Conservation (phyloP, 352 stramenopile species). For the Phytophthora kernoviae region DNA sequence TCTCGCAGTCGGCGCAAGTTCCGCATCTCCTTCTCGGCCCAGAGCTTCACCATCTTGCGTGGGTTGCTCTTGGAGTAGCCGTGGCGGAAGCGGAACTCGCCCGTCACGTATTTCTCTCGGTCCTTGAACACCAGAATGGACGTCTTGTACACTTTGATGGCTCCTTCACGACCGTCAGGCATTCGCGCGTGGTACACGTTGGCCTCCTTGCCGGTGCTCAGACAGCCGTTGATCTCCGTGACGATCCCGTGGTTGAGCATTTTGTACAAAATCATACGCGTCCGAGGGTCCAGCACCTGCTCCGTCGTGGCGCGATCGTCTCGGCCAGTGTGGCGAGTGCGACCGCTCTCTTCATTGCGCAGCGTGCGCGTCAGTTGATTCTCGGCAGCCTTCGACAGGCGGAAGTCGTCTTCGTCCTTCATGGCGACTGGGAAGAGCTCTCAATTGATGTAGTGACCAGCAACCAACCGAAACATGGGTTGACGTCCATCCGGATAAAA, state of each 20-base stretch:
- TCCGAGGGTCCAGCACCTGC: conserved; percentile 97
- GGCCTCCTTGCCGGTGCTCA: conserved; percentile 99
- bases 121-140: conserved; percentile 99
- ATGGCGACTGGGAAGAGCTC: conserved; percentile 21
- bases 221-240: conserved; percentile 97
- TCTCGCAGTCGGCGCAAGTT: conserved; percentile 95
- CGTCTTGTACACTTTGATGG: conserved; percentile 89
- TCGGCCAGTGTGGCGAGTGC: conserved; percentile 91
- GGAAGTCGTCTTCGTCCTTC: conserved; percentile 70
- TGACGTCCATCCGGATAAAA: conserved; percentile 8
- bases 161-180: conserved; percentile 72
- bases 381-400: conserved; percentile 76
- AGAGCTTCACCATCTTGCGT: conserved; percentile 99
- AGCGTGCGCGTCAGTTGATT: conserved; percentile 82
- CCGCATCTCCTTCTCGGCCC: conserved; percentile 99
- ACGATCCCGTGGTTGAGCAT: conserved; percentile 97
- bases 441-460: conserved; percentile 15
- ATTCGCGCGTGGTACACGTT: conserved; percentile 99
- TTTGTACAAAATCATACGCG: conserved; percentile 98
- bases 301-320: conserved; percentile 99
- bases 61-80: conserved; percentile 98
- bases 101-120: conserved; percentile 98
- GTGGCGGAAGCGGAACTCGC: conserved; percentile 97
- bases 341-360: conserved; percentile 76
- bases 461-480: conserved; percentile 23